A percentile compares a stretch with the other conserved stretches of the same genome.
These are phyloP conservation scores for Hippophae rhamnoides DNA, from an alignment of 306 rosid genomes.

Conservation along the genomic window DNA sequence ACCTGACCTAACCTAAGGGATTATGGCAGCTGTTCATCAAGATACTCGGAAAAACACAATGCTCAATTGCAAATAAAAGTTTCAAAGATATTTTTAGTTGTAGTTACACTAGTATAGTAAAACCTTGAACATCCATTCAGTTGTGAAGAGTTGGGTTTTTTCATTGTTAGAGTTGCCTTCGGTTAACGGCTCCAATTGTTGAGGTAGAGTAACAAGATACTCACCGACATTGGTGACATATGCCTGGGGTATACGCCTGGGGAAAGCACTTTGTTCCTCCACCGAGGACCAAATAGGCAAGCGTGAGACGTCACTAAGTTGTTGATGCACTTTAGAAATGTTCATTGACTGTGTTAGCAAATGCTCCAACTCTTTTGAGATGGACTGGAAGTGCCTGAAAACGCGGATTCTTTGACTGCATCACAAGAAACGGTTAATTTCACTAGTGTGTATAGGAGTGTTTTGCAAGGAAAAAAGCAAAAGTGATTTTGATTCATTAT, in stretches of 20 bases:
- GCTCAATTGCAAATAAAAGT: no score
- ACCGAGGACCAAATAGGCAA: slow-evolving; percentile 81
- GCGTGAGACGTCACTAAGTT: slow-evolving; percentile 83
- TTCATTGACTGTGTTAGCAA: slow-evolving; percentile 83
- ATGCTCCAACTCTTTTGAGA: slow-evolving; percentile 90
- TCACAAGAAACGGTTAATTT: not conserved
- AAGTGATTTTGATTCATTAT: no score
- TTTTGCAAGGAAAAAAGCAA: no score
- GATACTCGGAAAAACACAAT: no score
- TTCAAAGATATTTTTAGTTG: no score
- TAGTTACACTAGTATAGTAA: slow-evolving; percentile 6
- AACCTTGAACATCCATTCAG: slow-evolving; percentile 99
- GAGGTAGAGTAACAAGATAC: slow-evolving; percentile 93
- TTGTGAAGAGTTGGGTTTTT: slow-evolving; percentile 92
- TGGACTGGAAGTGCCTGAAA: slow-evolving; percentile 91
- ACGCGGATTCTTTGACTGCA: slow-evolving; percentile 98
- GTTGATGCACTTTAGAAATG: no score
- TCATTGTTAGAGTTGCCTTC: slow-evolving; percentile 84
- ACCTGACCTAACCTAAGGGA: no score
- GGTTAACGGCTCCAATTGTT: slow-evolving; percentile 95
- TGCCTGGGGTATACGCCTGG: no score
- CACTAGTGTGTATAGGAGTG: not conserved
- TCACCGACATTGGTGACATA: slow-evolving; percentile 87
- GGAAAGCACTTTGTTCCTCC: slow-evolving; percentile 83
- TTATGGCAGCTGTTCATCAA: no score